Base-by-base conservation (phyloP, 2,329 filamentous ascomycete species). In the Ascomycota sp. region DNA sequence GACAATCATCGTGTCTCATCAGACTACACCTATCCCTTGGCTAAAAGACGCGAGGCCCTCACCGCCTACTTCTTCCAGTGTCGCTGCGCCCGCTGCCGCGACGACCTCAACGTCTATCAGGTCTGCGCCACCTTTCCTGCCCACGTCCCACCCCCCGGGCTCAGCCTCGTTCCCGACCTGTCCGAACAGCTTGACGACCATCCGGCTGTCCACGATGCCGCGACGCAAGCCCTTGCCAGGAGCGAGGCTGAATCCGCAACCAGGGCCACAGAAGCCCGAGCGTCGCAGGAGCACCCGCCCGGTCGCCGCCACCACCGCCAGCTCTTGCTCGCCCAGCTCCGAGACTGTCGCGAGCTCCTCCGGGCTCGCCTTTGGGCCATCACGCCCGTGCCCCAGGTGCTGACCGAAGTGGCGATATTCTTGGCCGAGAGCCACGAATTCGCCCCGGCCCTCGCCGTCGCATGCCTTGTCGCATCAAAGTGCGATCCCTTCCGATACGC, bases 31-130 rank as follows among this genome's bases (percentile, higher is more conserved):
- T 47, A 55, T 27, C 59, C 61, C 5, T 51, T 53, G 19, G 35
- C 47, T 2, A 50, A 50, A 25, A 55, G 67, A 29, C 52, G 48
- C 29, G 38, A 53, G 29, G 52, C 53, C 0, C 50, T 71, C 5
- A 41, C 43, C 17, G 48, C 54, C 8, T 72, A 70, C 40, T 56
- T 59, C 38, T 72, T 72, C 37, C 38, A 48, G 7, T 72, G 67
- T 39, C 36, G 33, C 13, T 72, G 67, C 33, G 42, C 35, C 9
- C 57, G 64, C 21, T 72, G 67, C 40, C 41, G 40, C 8, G 45
- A 56, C 10, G 54, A 71, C 37, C 46, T 70, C 15, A 59, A 64
- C 33, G 52, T 65, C 27, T 71, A 71, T 38, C 53, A 68, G 33
- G 58, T 62, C 21, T 62, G 56, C 42, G 47, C 52, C 31, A 30